Percentiles rank a stretch among this genome's conserved stretches.
Conservation (phyloP, 208 protist species). For the Leishmania martiniquensis region DNA sequence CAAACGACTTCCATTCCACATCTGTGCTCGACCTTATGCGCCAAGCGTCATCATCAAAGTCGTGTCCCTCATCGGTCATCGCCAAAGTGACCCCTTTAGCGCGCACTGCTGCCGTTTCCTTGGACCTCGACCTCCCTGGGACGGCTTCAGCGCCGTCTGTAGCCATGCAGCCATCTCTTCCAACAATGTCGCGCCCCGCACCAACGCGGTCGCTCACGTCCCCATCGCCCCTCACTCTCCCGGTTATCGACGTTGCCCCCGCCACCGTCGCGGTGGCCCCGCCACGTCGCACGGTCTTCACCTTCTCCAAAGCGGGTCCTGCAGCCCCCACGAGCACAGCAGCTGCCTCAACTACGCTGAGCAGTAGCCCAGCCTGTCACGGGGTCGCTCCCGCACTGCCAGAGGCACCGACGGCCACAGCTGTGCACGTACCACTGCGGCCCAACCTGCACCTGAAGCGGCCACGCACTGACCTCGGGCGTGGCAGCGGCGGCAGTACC, state of each 20-base stretch:
- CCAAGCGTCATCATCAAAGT: constrained; percentile 1
- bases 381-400: neutral
- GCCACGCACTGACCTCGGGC: constrained; percentile 13
- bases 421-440: constrained; percentile 24
- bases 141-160: neutral
- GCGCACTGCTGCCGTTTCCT: neutral
- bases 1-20: neutral
- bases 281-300: constrained; percentile 40
- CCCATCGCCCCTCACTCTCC: neutral
- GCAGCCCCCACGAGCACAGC: neutral
- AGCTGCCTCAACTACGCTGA: neutral
- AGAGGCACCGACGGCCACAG: neutral
- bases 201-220: neutral
- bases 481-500: neutral
- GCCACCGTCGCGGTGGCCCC: neutral
- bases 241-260: neutral
- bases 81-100: neutral
- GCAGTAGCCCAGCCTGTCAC: neutral
- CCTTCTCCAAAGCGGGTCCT: constrained; percentile 9
- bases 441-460: constrained; percentile 31
- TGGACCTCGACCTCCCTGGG: constrained; percentile 15
- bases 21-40: constrained; percentile 38
- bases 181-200: neutral
- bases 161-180: neutral
- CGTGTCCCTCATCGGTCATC: neutral